These are phyloP conservation scores for Jamesozyma lodderae DNA, from an alignment of 805 yeast genomes.

Conservation along the genomic window DNA sequence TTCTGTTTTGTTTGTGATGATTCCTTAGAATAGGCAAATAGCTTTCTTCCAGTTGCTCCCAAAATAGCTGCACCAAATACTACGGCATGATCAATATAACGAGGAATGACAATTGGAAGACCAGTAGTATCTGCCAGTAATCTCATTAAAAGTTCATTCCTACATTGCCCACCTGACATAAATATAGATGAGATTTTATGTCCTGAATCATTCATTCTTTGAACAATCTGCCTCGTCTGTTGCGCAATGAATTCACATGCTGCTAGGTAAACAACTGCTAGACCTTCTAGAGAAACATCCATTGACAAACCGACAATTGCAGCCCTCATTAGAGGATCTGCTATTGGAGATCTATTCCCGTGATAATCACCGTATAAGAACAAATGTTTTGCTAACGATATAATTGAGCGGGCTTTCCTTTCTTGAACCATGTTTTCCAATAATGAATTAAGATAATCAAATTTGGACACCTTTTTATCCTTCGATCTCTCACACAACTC, in stretches of 20 bases:
- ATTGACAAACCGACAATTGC: constrained; percentile 85
- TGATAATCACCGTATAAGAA: constrained; percentile 95
- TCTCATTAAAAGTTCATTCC: constrained; percentile 83
- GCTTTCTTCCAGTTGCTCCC: constrained; percentile 88
- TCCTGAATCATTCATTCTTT: constrained; percentile 72
- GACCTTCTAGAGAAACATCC: constrained; percentile 77
- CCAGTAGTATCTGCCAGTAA: constrained; percentile 89
- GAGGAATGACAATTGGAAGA: constrained; percentile 82
- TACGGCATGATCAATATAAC: constrained; percentile 94
- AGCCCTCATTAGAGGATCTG: constrained; percentile 90
- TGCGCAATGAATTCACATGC: constrained; percentile 97
- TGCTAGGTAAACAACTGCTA: constrained; percentile 79
- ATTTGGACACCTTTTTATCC: constrained; percentile 60
- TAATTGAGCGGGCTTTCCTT: constrained; percentile 58
- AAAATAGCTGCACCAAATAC: constrained; percentile 92
- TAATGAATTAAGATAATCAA: constrained; percentile 71
- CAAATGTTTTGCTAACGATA: constrained; percentile 69
- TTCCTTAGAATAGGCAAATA: constrained; percentile 30
- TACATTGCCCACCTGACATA: constrained; percentile 95
- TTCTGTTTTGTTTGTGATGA: constrained; percentile 2
- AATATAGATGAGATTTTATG: constrained; percentile 68
- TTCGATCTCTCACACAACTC: constrained; percentile 62
- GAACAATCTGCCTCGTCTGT: constrained; percentile 92
- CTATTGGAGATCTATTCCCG: constrained; percentile 96
- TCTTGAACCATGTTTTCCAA: constrained; percentile 58